Base-by-base conservation (phyloP, 257 asterid genomes). In the Dorcoceras hygrometricum region DNA sequence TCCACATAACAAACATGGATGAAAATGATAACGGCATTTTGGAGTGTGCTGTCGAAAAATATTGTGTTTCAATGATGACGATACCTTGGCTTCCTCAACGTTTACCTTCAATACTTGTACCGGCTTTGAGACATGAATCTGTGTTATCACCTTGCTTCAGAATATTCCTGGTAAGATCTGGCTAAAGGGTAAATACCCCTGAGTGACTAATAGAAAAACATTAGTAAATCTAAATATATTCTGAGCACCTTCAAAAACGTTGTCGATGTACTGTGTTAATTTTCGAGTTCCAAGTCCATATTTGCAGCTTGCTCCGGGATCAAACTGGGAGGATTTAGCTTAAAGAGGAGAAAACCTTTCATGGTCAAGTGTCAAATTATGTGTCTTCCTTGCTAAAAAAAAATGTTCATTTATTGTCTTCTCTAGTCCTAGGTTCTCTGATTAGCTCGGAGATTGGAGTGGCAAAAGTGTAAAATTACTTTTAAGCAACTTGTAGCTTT, bases 61-160 rank as follows among this genome's bases (percentile, higher is more conserved):
- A 80, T 73, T 90, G 91, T 77, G 71, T 82, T 65, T 81, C 73
- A 64, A 56, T 93, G 69, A 94, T 93, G 61, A 90, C 96, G 20
- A 80, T 93, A 69, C 99, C 99, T 71, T 82, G 95, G 95, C 71
- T 93, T 75, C 88, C 84, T 78, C 95, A 86, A 73, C 91, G 95
- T 69, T 73, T 93, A 65, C 99, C 99, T 32, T 48, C 77, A 66
- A 80, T 90, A 59, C 91, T 93, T 61, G 77, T 90, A 60, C 97
- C 97, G 67, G 96, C 99, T 80, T 71, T 93, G 79, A 88, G 82
- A 67, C 99, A 93, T 86, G 84, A 75, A 46, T 86, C 95, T 22
- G 94, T 93, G 23, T 59, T 93, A 77, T 84, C 89, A 24, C 84
- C 96, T 68, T 88, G 96, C 88, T 85, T 90, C 74, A 81, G 79